Base-by-base conservation (phyloP, 305 asterid species). In the Fraxinus albicans region DNA sequence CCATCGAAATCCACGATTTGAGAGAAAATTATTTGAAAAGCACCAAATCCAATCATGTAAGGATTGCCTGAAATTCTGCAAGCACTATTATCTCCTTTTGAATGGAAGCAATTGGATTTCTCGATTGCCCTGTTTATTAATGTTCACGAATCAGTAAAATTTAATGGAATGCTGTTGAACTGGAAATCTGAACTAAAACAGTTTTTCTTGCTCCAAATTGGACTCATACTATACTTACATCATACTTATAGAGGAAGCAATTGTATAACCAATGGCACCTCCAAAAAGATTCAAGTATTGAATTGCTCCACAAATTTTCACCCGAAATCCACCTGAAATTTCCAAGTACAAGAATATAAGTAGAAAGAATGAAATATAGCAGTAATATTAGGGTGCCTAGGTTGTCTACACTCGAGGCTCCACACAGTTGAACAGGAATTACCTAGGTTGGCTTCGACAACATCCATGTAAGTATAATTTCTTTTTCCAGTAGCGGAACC, bases 261-360 rank as follows among this genome's bases (percentile, higher is more conserved):
- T 88, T 2, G 91, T 90, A n/a, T 87, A 90, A 15, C 91, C 90
- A 77, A 90, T 60, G 3, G 93, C 91, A 35, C 86, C 90, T 44
- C 93, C 93, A 82, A 96, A 91, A 34, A 96, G 94, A 94, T 96
- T 96, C 60, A 87, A 0, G 81, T 96, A 96, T 81, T 96, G 99
- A 87, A 90, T 88, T 58, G 86, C 85, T 21, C 93, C 93, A 86
- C 93, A 88, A 25, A 87, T 85, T 77, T 88, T 88, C 8, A 85
- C 90, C 79, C 88, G 89, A 75, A 88, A 78, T 3, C 90, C 91
- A 77, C 91, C 91, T 88, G 85, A 63, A 15, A 15, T 0, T 15
- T 15, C 0, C 21, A 13, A 50, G 21, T 15, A 50, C 1, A 4
- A 50, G 21, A 50, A 15, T 17, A 50, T 44, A 44, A 44, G 55